A percentile compares a stretch with the other conserved stretches of the same genome.
Evolutionary conservation across 2,329 filamentous ascomycete genomes (phyloP).

Genomic region (Diaporthe sp.): DNA sequence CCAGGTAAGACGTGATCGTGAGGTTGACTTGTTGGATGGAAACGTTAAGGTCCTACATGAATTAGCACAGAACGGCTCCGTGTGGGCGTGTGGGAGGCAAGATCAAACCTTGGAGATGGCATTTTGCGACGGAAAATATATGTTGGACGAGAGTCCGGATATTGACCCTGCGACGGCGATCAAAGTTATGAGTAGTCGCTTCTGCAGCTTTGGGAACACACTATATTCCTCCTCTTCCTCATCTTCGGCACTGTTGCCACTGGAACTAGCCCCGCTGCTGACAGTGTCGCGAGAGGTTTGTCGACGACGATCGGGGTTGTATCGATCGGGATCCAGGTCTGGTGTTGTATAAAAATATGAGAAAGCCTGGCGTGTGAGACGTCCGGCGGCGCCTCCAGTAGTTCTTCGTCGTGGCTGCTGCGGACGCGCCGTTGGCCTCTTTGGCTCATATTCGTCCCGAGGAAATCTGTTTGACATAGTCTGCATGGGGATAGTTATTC

Average conservation of each 20-base stretch:
- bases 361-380: not conserved
- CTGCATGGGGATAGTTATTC: not conserved
- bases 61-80: not conserved
- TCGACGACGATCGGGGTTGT: not conserved
- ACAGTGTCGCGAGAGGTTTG: not conserved
- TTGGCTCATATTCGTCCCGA: not conserved
- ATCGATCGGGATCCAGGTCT: not conserved
- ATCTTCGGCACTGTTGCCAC: not conserved
- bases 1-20: conserved; percentile 62
- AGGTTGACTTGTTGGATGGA: conserved; percentile 52
- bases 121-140: conserved; percentile 63
- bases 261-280: not conserved
- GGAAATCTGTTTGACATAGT: not conserved
- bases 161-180: conserved; percentile 66
- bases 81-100: not conserved
- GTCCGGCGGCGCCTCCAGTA: not conserved
- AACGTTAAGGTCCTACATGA: conserved; percentile 48
- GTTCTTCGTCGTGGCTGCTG: conserved; percentile 10
- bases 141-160: conserved; percentile 65
- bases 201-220: conserved; percentile 3
- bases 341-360: not conserved
- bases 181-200: not conserved
- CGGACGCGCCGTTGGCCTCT: not conserved
- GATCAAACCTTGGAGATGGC: conserved; percentile 51
- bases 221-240: not conserved